Conservation (phyloP, 2,329 filamentous ascomycete genomes). For the Colletotrichum sp. region DNA sequence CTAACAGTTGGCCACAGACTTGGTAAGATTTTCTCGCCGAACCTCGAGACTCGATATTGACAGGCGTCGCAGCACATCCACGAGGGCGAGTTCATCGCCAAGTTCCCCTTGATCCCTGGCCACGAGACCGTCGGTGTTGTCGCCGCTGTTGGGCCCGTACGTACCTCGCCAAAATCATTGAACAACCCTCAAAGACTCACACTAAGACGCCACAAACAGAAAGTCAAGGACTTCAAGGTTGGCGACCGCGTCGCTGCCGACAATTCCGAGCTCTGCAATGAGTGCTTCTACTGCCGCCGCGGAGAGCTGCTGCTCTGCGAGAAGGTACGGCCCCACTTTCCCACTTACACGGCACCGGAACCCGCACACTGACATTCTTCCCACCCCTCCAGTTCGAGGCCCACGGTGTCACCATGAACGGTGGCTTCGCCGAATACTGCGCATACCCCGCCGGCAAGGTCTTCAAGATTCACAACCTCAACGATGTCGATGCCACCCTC, state of each 20-base stretch:
- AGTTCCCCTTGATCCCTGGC: constrained; percentile 71
- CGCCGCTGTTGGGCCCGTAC: constrained; percentile 56
- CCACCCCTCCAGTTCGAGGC: constrained; percentile 56
- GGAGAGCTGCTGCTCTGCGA: constrained; percentile 73
- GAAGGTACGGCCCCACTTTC: constrained; percentile 40
- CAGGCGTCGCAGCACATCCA: constrained; percentile 57
- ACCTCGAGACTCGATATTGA: constrained; percentile 11
- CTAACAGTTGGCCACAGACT: constrained; percentile 33
- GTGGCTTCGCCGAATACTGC: constrained; percentile 75
- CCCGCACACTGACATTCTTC: background rate
- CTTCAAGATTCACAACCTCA: constrained; percentile 70
- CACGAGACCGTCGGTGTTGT: constrained; percentile 73
- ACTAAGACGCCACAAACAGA: constrained; percentile 30
- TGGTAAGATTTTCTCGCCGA: constrained; percentile 31
- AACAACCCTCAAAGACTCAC: background rate
- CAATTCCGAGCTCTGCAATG: constrained; percentile 70
- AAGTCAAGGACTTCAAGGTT: constrained; percentile 64
- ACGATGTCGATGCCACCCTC: constrained; percentile 71
- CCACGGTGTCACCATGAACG: constrained; percentile 71
- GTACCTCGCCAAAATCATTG: background rate
- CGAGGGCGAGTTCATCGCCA: constrained; percentile 69
- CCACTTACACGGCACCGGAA: background rate
- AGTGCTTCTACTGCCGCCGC: constrained; percentile 77
- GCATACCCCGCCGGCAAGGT: constrained; percentile 59
- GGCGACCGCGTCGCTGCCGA: constrained; percentile 70